Base-by-base conservation (phyloP, 2,329 filamentous ascomycete species). In the Tolypocladium guangdongense region DNA sequence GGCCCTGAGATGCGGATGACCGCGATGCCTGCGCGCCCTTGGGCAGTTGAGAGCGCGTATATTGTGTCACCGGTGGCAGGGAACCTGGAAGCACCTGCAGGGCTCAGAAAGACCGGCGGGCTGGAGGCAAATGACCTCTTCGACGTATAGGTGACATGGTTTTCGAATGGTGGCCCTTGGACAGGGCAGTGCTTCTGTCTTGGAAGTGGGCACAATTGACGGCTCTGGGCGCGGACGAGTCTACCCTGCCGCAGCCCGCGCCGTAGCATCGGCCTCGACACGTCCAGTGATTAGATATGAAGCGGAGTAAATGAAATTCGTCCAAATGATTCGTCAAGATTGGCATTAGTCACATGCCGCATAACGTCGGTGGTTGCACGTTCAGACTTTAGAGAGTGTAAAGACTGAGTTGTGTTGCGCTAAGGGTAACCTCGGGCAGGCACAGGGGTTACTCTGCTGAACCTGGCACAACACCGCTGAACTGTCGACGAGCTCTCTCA, bases 11-110 rank as follows among this genome's bases (percentile, higher is more conserved):
- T 77, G 16, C 93, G 83, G 51, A 97, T 83, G 37, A 97, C 84
- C 2, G 92, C 92, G 66, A 99, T 96, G 1, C 90, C 93, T 45
- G 90, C 90, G 65, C 84, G 84, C 1, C 92, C 93, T 12, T 86
- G 76, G 0, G 89, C 90, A 0, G 91, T 95, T 0, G 92, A 96
- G 1, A 97, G 74, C 0, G 93, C 93, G 68, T 95, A 97, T 52
- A 99, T 95, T 1, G 92, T 97, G 54, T 81, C 77, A 7, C 62
- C 64, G 11, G 59, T 51, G 3, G 56, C 54, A 2, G 66, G 52
- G 36, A 55, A 51, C 16, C 41, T 53, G 3, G 52, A 20, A 14
- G 24, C 32, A 2, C 38, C 38, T 12, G 45, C 20, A 22, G 43
- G 12, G 43, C 27, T 33, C 43, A 33, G 1, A 20, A n/a, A 7